A percentile compares a stretch with the other conserved stretches of the same genome.
These are phyloP conservation scores for Iris pallida DNA, from an alignment of 116 monocot species.

Conservation along the genomic window DNA sequence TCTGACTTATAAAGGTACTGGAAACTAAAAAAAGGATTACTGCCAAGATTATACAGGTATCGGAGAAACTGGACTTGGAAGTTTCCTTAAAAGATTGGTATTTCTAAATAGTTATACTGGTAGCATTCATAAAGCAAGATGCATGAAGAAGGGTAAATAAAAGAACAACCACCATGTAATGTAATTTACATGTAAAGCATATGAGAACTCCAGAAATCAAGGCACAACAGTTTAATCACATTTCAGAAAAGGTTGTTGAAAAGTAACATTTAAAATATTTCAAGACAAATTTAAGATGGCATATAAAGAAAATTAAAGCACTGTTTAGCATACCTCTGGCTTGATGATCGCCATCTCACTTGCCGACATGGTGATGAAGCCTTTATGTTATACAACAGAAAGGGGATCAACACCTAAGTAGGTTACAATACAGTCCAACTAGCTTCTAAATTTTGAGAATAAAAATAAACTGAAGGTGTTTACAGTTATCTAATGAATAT, in stretches of 20 bases:
- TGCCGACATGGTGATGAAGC: constrained; percentile 8
- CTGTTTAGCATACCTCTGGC: constrained; percentile 10
- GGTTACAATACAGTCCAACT: not conserved
- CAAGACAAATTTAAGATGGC: too few relatives aligned
- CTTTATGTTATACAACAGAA: not conserved
- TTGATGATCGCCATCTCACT: constrained; percentile 17
- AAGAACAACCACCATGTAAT: not conserved
- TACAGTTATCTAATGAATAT: constrained; percentile 7
- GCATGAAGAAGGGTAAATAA: not conserved
- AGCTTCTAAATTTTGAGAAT: too few relatives aligned
- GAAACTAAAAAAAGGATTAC: not conserved
- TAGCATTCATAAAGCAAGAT: not conserved
- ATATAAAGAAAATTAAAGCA: not conserved
- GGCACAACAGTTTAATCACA: too few relatives aligned
- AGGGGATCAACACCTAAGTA: not conserved
- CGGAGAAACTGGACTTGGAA: too few relatives aligned
- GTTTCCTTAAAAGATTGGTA: not conserved
- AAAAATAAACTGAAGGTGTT: not conserved
- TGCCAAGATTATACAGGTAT: too few relatives aligned
- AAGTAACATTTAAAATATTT: too few relatives aligned
- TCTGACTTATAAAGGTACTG: not conserved
- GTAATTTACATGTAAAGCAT: too few relatives aligned
- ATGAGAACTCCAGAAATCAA: too few relatives aligned
- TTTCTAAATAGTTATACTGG: not conserved
- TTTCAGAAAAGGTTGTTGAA: too few relatives aligned